Base-by-base conservation (phyloP, 768 basidiomycete genomes). In the Mrakia blollopis region DNA sequence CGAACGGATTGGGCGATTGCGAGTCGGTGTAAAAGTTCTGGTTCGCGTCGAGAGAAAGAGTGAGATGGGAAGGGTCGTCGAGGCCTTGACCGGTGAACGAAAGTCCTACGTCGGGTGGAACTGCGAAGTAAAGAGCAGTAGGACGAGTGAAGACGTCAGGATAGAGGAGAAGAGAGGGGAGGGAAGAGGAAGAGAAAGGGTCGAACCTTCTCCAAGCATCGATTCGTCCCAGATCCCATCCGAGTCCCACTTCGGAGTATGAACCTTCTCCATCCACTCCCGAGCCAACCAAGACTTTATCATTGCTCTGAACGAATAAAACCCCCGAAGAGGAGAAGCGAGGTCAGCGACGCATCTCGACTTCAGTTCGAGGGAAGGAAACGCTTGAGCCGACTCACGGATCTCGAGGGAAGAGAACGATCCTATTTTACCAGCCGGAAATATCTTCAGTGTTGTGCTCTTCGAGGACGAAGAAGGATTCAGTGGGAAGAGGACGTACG, bases 71-170 rank as follows among this genome's bases (percentile, higher is more conserved):
- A 1, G 76, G n/a, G 39, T 61, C 71, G 28, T 61, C 60, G 32
- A 77, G 72, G 1, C 57, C 32, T 16, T 62, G 44, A 4, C 76
- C 76, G 28, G 76, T 77, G 63, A 77, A 77, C 21, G 67, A 69
- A n/a, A 75, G 57, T 6, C 74, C 74, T 35, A 75, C 52, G 52
- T 75, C 74, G 35, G 67, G 41, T 2, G 74, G 67, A 23, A 69
- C 74, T 57, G 37, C 8, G 23, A 13, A 73, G 30, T 30, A 7
- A 2, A 10, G 32, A 68, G 21, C n/a, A n/a, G n/a, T n/a, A n/a
- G 39, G 32, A 25, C 2, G 65, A 35, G 65, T 6, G 37, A 28
- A 18, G 50, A 32, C 7, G 39, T 47, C 14, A 50, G 47, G 25
- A 5, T 16, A 50, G 25, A 25, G 8, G n/a, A 0, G 23, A 30